phyloP scores from a whole-genome alignment of 1,284 basidiomycete species.

The Leucoagaricus sp. region DNA sequence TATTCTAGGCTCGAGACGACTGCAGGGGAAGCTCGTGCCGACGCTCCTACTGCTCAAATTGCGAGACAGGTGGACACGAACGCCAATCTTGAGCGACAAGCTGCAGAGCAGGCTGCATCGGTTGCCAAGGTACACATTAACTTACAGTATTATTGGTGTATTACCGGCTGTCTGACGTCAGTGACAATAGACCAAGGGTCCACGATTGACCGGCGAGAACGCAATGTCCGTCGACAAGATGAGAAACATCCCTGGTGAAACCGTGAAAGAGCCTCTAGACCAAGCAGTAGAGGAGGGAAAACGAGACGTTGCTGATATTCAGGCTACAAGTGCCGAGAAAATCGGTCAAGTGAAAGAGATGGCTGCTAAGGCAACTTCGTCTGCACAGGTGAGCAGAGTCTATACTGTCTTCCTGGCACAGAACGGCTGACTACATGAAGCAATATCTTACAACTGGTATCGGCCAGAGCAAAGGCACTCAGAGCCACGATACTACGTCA shows the following conservation, averaged over 20 bases:
- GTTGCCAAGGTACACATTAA: slow-evolving; percentile 46
- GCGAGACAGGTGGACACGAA: slow-evolving; percentile 45
- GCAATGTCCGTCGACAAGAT: slow-evolving; percentile 46
- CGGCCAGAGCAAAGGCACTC: slow-evolving; percentile 19
- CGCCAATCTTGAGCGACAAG: slow-evolving; percentile 45
- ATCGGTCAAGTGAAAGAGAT: slow-evolving; percentile 54
- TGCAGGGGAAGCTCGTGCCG: slow-evolving; percentile 48
- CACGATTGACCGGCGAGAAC: slow-evolving; percentile 42
- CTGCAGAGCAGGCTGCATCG: slow-evolving; percentile 47
- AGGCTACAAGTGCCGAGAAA: slow-evolving; percentile 45
- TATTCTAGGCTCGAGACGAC: slow-evolving; percentile 42
- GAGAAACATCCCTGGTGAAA: slow-evolving; percentile 20
- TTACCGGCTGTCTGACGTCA: background rate
- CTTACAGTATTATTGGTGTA: background rate
- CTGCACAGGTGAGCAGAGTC: slow-evolving; percentile 47
- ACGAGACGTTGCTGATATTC: slow-evolving; percentile 45
- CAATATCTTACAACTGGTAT: slow-evolving; percentile 33
- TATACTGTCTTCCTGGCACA: background rate
- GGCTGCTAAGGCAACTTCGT: slow-evolving; percentile 45
- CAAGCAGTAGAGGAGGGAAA: slow-evolving; percentile 57
- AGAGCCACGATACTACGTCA: background rate
- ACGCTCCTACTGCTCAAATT: slow-evolving; percentile 43
- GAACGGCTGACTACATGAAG: slow-evolving; percentile 21
- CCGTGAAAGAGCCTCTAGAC: slow-evolving; percentile 43
- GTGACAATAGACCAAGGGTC: slow-evolving; percentile 43